Evolutionary conservation across 306 rosid genomes (phyloP).

Genomic region (Sphenostylis stenocarpa): DNA sequence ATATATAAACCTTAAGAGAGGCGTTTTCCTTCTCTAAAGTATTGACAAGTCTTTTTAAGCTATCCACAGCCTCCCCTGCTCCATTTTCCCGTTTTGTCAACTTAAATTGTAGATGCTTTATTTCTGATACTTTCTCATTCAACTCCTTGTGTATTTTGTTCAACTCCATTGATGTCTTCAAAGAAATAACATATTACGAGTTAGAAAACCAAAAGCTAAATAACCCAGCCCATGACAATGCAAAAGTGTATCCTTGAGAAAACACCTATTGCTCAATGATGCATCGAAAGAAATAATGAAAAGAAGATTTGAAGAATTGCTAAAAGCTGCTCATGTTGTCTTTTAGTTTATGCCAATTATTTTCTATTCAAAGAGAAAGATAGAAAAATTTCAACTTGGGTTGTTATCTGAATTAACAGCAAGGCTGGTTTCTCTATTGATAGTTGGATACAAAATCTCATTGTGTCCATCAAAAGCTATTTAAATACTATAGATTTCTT

Average conservation of each 20-base stretch:
- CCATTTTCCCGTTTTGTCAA: slow-evolving; percentile 47
- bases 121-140: slow-evolving; percentile 58
- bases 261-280: slow-evolving; percentile 16
- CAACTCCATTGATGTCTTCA: slow-evolving; percentile 55
- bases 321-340: background rate
- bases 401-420: slow-evolving; percentile 8
- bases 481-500: background rate
- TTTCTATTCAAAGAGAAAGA: background rate
- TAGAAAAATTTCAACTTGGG: slow-evolving; percentile 2
- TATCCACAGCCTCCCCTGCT: slow-evolving; percentile 38
- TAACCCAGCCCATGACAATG: background rate
- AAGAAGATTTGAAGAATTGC: background rate
- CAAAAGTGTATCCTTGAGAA: slow-evolving; percentile 7
- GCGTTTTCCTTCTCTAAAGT: slow-evolving; percentile 67
- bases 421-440: background rate
- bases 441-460: background rate
- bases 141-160: slow-evolving; percentile 47
- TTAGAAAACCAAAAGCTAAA: slow-evolving; percentile 30
- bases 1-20: slow-evolving; percentile 61
- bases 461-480: background rate
- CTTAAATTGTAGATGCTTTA: slow-evolving; percentile 58
- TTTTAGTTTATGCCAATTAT: slow-evolving; percentile 1
- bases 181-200: slow-evolving; percentile 28
- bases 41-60: slow-evolving; percentile 54
- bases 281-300: background rate